Conservation (phyloP, 345 rosid species). For the Syzygium grande region DNA sequence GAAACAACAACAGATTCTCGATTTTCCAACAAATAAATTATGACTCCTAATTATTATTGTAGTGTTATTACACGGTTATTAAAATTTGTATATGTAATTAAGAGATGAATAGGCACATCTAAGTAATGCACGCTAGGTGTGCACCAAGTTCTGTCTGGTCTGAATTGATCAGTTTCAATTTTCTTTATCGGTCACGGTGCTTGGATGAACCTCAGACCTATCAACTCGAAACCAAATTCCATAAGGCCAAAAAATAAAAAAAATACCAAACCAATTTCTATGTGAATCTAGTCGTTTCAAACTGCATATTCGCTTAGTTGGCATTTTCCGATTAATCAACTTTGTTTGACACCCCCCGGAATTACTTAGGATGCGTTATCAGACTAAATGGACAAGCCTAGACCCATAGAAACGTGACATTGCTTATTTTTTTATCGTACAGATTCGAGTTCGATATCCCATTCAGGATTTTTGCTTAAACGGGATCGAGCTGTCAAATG, state of each 20-base stretch:
- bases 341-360: background rate
- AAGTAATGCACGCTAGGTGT: background rate
- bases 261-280: background rate
- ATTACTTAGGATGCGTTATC: background rate
- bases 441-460: background rate
- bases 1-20: background rate
- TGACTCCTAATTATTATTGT: background rate
- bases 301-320: background rate
- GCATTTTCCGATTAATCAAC: background rate
- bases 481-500: background rate
- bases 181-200: accelerated
- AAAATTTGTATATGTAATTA: background rate
- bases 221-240: background rate
- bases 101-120: background rate
- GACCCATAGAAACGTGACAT: background rate
- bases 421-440: background rate
- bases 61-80: background rate
- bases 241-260: background rate
- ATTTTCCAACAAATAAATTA: background rate
- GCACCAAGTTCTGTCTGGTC: background rate
- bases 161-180: background rate
- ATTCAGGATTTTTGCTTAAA: background rate
- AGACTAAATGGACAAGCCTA: background rate
- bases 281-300: background rate
- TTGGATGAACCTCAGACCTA: background rate